Percentiles rank a stretch among this genome's conserved stretches.
These are phyloP conservation scores for Yamadazyma aaseri DNA, from an alignment of 1,139 yeast genomes.

Conservation along the genomic window DNA sequence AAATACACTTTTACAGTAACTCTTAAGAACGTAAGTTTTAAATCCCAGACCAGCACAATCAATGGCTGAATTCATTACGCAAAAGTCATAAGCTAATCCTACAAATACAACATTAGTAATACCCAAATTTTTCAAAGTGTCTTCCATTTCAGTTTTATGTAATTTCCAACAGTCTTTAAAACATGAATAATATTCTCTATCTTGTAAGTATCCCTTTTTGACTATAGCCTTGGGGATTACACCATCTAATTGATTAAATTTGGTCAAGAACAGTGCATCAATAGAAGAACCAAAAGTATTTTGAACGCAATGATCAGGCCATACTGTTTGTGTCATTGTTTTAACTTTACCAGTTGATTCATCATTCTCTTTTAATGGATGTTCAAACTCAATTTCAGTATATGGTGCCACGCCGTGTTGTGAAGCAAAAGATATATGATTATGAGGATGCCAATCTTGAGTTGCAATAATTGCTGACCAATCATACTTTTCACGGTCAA, in stretches of 20 bases:
- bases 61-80: slow-evolving; percentile 74
- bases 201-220: slow-evolving; percentile 66
- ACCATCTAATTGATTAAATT: slow-evolving; percentile 22
- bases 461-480: slow-evolving; percentile 74
- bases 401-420: slow-evolving; percentile 59
- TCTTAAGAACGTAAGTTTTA: slow-evolving; percentile 57
- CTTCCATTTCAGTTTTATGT: slow-evolving; percentile 65
- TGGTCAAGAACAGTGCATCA: slow-evolving; percentile 41
- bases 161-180: slow-evolving; percentile 77
- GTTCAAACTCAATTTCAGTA: slow-evolving; percentile 45
- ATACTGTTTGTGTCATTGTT: slow-evolving; percentile 48
- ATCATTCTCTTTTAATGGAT: slow-evolving; percentile 45
- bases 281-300: slow-evolving; percentile 63
- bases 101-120: slow-evolving; percentile 68
- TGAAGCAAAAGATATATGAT: slow-evolving; percentile 81
- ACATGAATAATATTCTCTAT: slow-evolving; percentile 88
- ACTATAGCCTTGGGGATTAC: slow-evolving; percentile 42
- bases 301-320: slow-evolving; percentile 95
- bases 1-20: slow-evolving; percentile 42
- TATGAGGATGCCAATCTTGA: slow-evolving; percentile 84
- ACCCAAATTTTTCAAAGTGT: slow-evolving; percentile 38
- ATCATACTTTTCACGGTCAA: slow-evolving; percentile 30
- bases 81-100: slow-evolving; percentile 84
- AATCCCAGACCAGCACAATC: slow-evolving; percentile 66
- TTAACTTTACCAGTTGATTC: slow-evolving; percentile 25